Evolutionary conservation across 1,284 basidiomycete species (phyloP).

Genomic region (Trametes pubescens): DNA sequence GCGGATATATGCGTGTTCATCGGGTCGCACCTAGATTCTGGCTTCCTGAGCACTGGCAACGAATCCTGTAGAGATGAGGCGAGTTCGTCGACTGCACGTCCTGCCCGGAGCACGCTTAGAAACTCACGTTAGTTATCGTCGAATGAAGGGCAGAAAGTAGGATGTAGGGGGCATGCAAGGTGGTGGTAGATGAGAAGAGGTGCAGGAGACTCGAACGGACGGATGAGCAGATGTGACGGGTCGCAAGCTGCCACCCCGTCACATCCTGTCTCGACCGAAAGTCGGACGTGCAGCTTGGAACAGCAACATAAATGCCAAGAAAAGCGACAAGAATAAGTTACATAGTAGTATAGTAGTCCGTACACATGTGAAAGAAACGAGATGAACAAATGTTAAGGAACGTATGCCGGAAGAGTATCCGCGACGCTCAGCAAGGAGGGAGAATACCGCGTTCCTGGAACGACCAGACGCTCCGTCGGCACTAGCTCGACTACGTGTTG

Average conservation of each 20-base stretch:
- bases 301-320: background rate
- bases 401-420: conserved; percentile 30
- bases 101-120: background rate
- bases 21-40: background rate
- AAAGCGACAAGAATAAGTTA: conserved; percentile 5
- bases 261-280: background rate
- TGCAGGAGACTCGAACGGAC: background rate
- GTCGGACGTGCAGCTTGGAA: too few species aligned
- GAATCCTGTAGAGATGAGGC: background rate
- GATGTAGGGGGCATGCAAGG: background rate
- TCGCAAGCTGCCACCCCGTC: conserved; percentile 2
- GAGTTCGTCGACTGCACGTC: background rate
- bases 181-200: background rate
- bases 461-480: conserved; percentile 75
- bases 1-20: background rate
- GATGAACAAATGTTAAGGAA: conserved; percentile 13
- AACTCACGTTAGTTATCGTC: background rate
- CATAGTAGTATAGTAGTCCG: background rate
- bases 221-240: background rate
- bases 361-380: background rate
- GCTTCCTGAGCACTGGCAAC: background rate
- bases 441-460: conserved; percentile 67
- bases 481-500: conserved; percentile 84
- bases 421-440: conserved; percentile 50
- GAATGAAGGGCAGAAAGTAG: too few species aligned